These are phyloP conservation scores for Candida endomychidarum DNA, from an alignment of 805 yeast genomes.

Conservation along the genomic window DNA sequence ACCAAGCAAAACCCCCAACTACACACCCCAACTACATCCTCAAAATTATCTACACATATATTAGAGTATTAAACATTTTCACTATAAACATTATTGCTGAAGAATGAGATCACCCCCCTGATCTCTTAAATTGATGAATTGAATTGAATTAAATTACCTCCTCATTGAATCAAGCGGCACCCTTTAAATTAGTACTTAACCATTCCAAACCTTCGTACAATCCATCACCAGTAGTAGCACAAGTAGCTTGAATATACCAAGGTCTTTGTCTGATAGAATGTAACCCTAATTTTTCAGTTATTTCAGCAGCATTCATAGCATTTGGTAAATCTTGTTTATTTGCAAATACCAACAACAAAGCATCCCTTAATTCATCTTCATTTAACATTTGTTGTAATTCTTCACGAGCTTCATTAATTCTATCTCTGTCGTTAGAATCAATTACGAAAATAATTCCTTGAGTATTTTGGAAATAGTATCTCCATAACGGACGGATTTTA, in stretches of 20 bases:
- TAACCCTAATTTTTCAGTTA: slow-evolving; percentile 44
- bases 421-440: slow-evolving; percentile 45
- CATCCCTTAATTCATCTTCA: slow-evolving; percentile 45
- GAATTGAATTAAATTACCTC: neutral
- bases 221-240: slow-evolving; percentile 43
- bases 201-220: slow-evolving; percentile 40
- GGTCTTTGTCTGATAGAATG: slow-evolving; percentile 45
- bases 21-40: too few relatives aligned
- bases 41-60: too few relatives aligned
- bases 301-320: slow-evolving; percentile 46
- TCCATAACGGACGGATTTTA: slow-evolving; percentile 45
- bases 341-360: slow-evolving; percentile 40
- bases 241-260: slow-evolving; percentile 45
- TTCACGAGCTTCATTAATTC: slow-evolving; percentile 44
- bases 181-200: slow-evolving; percentile 36
- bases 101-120: too few relatives aligned
- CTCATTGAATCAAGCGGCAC: slow-evolving; percentile 1
- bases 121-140: too few relatives aligned
- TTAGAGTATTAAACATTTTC: slow-evolving; percentile 1
- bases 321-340: slow-evolving; percentile 46
- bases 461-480: slow-evolving; percentile 45
- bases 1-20: too few relatives aligned
- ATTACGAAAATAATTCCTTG: slow-evolving; percentile 44
- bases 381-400: slow-evolving; percentile 45
- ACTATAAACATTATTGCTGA: too few relatives aligned